These are phyloP conservation scores for Alternaria atra DNA, from an alignment of 2,329 filamentous ascomycete species.

Conservation along the genomic window DNA sequence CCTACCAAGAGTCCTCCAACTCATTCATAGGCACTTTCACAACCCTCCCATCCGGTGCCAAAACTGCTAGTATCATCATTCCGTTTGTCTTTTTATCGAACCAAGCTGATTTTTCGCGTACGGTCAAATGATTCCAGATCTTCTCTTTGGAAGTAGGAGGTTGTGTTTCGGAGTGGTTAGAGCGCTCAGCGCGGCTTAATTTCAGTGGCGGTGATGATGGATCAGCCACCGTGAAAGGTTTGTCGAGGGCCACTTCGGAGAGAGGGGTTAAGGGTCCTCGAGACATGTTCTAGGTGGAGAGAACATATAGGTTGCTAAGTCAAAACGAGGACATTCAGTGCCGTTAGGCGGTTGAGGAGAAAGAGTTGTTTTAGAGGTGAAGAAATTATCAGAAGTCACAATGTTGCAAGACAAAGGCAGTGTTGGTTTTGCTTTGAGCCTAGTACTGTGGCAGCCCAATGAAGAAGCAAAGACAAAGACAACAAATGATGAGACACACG, in stretches of 20 bases:
- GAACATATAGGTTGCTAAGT: no score
- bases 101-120: not conserved
- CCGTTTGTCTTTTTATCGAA: not conserved
- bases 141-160: rapidly evolving
- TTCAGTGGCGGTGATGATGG: no score
- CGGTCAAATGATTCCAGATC: not conserved
- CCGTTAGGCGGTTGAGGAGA: no score
- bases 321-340: no score
- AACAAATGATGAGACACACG: not conserved
- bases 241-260: not conserved
- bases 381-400: no score
- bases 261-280: no score
- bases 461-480: not conserved
- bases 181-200: not conserved
- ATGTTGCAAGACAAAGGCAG: no score
- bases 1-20: not conserved
- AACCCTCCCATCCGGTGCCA: not conserved
- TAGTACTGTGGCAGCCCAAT: not conserved
- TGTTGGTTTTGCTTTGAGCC: not conserved
- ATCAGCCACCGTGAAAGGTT: not conserved
- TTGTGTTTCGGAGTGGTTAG: not conserved
- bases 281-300: no score
- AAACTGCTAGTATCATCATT: not conserved
- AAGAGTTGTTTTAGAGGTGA: no score
- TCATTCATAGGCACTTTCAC: not conserved